phyloP scores from a whole-genome alignment of 306 rosid genomes.

The Gynostemma pentaphyllum region DNA sequence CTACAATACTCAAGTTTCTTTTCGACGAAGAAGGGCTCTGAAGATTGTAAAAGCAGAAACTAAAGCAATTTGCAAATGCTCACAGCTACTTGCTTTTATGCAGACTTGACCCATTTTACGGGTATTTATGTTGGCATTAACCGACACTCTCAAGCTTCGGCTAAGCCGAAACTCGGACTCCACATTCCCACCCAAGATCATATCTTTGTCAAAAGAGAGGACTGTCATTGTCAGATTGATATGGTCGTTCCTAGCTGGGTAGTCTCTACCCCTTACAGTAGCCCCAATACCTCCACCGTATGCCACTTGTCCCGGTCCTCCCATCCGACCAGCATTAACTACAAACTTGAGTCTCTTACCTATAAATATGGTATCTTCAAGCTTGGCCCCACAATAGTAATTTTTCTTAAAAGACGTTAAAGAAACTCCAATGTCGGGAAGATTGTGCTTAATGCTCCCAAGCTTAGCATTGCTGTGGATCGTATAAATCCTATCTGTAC shows the following conservation, averaged over 20 bases:
- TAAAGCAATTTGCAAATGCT: conserved; percentile 68
- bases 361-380: conserved; percentile 65
- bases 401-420: conserved; percentile 63
- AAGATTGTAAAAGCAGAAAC: conserved; percentile 56
- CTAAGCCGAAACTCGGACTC: conserved; percentile 64
- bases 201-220: conserved; percentile 70
- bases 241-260: conserved; percentile 65
- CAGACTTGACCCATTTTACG: conserved; percentile 80
- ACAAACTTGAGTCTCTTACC: conserved; percentile 78
- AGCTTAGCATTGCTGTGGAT: conserved; percentile 55
- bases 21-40: conserved; percentile 36
- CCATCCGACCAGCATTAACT: conserved; percentile 53
- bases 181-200: conserved; percentile 61
- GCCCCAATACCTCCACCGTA: conserved; percentile 79
- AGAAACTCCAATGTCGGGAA: conserved; percentile 67
- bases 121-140: conserved; percentile 73
- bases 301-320: conserved; percentile 62
- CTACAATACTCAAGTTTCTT: conserved; percentile 22
- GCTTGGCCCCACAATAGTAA: conserved; percentile 63
- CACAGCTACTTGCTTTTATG: conserved; percentile 63
- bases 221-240: conserved; percentile 50
- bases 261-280: conserved; percentile 63
- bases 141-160: conserved; percentile 44
- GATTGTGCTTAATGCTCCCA: conserved; percentile 46
- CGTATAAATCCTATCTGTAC: conserved; percentile 54